Percentiles rank a stretch among this genome's conserved stretches.
Conservation (phyloP, 2,329 filamentous ascomycete species). For the Emericellopsis cladophorae region DNA sequence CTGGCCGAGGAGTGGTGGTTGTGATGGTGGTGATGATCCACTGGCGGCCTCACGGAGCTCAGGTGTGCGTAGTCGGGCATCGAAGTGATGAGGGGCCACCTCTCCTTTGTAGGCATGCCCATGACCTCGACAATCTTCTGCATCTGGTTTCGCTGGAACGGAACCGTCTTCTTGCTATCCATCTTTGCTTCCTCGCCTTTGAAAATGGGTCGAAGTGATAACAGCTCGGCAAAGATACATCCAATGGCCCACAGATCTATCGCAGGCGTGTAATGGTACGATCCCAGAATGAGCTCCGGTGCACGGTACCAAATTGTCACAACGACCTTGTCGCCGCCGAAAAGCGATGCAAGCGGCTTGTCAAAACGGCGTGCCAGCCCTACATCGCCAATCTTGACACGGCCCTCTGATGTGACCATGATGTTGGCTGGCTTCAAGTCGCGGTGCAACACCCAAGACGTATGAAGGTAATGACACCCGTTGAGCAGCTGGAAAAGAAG, state of each 20-base stretch:
- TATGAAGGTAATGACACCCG: conserved; percentile 86
- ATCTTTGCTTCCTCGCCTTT: conserved; percentile 99
- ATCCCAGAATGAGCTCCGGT: conserved; percentile 82
- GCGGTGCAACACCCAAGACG: conserved; percentile 93
- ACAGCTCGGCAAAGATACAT: conserved; percentile 91
- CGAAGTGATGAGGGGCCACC: conserved; percentile 70
- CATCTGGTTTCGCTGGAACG: conserved; percentile 97
- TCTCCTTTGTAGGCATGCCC: conserved; percentile 76
- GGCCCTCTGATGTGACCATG: conserved; percentile 84
- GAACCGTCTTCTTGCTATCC: conserved; percentile 94
- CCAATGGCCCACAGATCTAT: conserved; percentile 97
- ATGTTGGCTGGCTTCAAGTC: conserved; percentile 98
- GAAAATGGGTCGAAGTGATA: conserved; percentile 87
- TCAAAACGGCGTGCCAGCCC: conserved; percentile 87
- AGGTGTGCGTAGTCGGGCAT: conserved; percentile 84
- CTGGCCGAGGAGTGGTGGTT: conserved; percentile 26
- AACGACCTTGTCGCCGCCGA: conserved; percentile 92
- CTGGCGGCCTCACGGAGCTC: conserved; percentile 35
- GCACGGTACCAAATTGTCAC: conserved; percentile 99
- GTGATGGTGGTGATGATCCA: conserved; percentile 33
- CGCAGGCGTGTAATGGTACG: conserved; percentile 90
- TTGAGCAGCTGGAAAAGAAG: conserved; percentile 95
- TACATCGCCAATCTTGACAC: conserved; percentile 90
- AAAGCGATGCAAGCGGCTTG: conserved; percentile 85
- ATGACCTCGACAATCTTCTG: conserved; percentile 97